These are phyloP conservation scores for Lachnellula hyalina DNA, from an alignment of 2,329 filamentous ascomycete species.

Conservation along the genomic window DNA sequence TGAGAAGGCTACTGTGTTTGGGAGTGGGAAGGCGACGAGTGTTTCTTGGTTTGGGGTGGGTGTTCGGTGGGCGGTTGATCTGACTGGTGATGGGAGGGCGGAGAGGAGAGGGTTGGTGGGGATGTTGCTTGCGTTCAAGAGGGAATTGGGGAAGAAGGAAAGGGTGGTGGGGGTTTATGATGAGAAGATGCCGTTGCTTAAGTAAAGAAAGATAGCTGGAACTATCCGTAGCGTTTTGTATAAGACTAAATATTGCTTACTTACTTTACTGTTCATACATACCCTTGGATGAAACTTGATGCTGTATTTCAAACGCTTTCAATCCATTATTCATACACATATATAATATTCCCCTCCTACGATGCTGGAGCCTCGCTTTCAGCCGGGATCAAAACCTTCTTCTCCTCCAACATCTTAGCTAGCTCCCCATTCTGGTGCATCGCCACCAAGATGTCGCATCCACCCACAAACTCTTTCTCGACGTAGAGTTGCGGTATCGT, in stretches of 20 bases:
- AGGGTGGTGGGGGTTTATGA: not conserved
- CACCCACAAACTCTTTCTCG: constrained; percentile 91
- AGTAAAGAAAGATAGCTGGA: not conserved
- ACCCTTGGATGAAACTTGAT: not conserved
- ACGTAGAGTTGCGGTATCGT: constrained; percentile 97
- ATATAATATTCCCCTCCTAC: not conserved
- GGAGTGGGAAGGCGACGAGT: not conserved
- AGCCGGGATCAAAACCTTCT: constrained; percentile 63
- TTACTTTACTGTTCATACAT: not conserved
- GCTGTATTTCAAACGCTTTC: not conserved
- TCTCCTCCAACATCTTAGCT: constrained; percentile 86
- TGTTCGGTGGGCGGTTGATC: not conserved
- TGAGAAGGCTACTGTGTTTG: not conserved
- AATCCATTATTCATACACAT: not conserved
- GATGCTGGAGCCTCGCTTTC: constrained; percentile 13
- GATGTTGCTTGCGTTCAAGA: not conserved
- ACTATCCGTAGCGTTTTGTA: not conserved
- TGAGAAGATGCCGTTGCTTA: not conserved
- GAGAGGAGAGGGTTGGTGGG: not conserved
- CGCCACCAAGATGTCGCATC: constrained; percentile 92
- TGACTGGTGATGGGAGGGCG: not conserved
- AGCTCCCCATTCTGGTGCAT: constrained; percentile 97
- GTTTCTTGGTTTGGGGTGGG: not conserved
- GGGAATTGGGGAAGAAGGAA: not conserved
- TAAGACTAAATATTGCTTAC: not conserved